A percentile compares a stretch with the other conserved stretches of the same genome.
Evolutionary conservation across 2,329 filamentous ascomycete species (phyloP).

Genomic region (Aspergillus spinulosporus): DNA sequence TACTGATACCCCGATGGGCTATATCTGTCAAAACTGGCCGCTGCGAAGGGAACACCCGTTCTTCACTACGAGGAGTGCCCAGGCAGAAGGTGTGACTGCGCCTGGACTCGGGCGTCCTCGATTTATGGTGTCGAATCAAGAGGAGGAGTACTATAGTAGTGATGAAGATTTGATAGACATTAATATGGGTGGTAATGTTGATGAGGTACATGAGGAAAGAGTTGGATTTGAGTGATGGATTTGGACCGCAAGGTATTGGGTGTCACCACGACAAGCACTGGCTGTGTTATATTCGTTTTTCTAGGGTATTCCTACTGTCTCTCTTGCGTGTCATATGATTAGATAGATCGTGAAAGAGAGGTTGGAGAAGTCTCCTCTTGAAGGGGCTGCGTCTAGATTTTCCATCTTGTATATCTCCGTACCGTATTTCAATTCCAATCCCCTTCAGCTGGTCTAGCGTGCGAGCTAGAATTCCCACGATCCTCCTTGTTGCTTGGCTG

Average conservation of each 20-base stretch:
- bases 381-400: no score
- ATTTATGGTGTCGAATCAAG: background rate
- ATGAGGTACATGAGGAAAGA: background rate
- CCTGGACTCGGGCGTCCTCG: conserved; percentile 4
- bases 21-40: conserved; percentile 33
- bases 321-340: no score
- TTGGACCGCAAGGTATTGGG: background rate
- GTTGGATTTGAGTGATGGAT: background rate
- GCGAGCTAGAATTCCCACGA: no score
- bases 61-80: conserved; percentile 18
- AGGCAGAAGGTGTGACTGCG: background rate
- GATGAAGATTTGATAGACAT: conserved; percentile 6
- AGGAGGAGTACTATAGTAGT: conserved; percentile 13
- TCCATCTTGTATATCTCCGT: no score
- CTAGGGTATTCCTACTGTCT: no score
- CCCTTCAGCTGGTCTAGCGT: no score
- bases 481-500: no score
- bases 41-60: conserved; percentile 32
- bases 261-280: background rate
- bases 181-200: background rate
- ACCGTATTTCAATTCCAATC: no score
- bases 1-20: conserved; percentile 38
- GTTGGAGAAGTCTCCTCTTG: no score
- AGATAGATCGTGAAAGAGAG: no score
- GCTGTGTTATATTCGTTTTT: background rate